These are phyloP conservation scores for Isoetes taiwanensis DNA, from an alignment of 75 land plant species.

Conservation along the genomic window DNA sequence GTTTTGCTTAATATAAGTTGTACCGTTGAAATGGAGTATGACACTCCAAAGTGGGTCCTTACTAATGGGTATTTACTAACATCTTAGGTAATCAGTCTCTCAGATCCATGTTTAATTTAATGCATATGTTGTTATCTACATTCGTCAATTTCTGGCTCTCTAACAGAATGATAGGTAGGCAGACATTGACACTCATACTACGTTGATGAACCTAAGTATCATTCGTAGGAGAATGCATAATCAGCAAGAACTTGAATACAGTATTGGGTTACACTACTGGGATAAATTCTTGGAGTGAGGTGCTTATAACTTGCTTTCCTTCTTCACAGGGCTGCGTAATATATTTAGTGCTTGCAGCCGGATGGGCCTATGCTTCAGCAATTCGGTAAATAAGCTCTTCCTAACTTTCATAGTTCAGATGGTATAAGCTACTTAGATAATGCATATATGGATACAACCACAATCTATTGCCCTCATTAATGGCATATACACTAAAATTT, in stretches of 20 bases:
- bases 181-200: not conserved
- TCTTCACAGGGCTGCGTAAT: slow-evolving; percentile 61
- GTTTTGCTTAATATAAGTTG: slow-evolving; percentile 1
- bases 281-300: not conserved
- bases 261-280: too few species aligned
- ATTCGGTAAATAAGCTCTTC: slow-evolving; percentile 77
- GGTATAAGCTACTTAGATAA: too few species aligned
- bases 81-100: too few species aligned
- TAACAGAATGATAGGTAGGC: not conserved
- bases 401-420: too few species aligned
- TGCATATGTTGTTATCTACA: too few species aligned
- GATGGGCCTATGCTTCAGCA: slow-evolving; percentile 69
- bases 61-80: too few species aligned
- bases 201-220: not conserved
- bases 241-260: not conserved
- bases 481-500: not conserved
- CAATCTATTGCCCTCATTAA: not conserved
- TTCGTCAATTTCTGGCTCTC: not conserved
- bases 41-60: too few species aligned
- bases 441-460: not conserved
- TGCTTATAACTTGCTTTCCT: not conserved
- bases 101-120: too few species aligned
- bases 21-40: too few species aligned
- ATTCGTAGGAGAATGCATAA: not conserved
- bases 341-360: slow-evolving; percentile 61